Evolutionary conservation across 371 early-diverging fungal species (phyloP).

Genomic region (Apophysomyces variabilis): DNA sequence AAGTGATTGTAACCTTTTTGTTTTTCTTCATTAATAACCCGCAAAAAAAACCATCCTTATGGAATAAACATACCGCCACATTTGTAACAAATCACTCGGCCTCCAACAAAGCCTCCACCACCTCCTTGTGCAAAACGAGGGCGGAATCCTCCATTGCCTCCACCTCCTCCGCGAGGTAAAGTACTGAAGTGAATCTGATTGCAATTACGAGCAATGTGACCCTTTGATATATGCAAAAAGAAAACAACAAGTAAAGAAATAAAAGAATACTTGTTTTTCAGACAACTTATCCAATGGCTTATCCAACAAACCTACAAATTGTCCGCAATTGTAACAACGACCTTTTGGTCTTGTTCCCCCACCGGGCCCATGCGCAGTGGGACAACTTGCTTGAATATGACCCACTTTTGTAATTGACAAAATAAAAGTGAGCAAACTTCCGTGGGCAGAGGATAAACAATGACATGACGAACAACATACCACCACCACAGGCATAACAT

Average conservation of each 20-base stretch:
- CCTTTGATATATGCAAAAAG: conserved; percentile 33
- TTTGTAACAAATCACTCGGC: conserved; percentile 58
- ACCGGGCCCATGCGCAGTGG: conserved; percentile 26
- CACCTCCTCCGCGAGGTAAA: conserved; percentile 19
- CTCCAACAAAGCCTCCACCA: conserved; percentile 16
- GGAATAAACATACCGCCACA: conserved; percentile 45
- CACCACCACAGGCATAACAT: conserved; percentile 67
- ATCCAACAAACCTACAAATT: conserved; percentile 44
- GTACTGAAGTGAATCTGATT: conserved; percentile 38
- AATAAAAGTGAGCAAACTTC: too few relatives aligned
- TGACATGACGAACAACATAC: conserved; percentile 30
- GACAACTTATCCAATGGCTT: background rate
- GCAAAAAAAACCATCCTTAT: background rate
- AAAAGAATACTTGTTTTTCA: background rate
- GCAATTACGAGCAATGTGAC: conserved; percentile 68
- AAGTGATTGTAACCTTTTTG: conserved; percentile 58
- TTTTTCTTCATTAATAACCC: background rate
- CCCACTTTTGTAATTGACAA: conserved; percentile 46
- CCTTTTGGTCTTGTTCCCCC: conserved; percentile 26
- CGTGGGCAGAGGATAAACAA: background rate
- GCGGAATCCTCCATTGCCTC: conserved; percentile 23
- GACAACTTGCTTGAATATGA: conserved; percentile 65
- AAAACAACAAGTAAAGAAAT: background rate
- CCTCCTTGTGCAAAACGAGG: conserved; percentile 25
- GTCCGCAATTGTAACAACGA: conserved; percentile 63